These are phyloP conservation scores for Andrographis paniculata DNA, from an alignment of 305 asterid species.

Conservation along the genomic window DNA sequence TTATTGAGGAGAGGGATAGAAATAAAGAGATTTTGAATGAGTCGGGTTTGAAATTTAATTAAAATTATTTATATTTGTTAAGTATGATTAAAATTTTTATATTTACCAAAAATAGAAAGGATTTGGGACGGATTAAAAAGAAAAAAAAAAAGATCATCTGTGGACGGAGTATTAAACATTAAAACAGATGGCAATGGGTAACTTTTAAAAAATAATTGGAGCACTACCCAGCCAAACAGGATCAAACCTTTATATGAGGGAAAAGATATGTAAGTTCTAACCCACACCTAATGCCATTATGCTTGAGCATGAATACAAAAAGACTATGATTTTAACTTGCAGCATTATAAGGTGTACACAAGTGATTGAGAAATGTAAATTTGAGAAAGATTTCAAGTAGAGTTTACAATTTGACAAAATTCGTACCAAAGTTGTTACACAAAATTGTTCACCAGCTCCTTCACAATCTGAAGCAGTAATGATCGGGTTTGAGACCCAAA, in stretches of 20 bases:
- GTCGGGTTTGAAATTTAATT: too few species aligned
- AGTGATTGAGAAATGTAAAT: slow-evolving; percentile 15
- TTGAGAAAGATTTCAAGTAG: slow-evolving; percentile 5
- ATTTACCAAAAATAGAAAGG: too few species aligned
- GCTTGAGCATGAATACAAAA: slow-evolving; percentile 8
- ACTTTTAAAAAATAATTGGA: neutral
- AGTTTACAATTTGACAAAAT: slow-evolving; percentile 12
- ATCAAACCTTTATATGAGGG: slow-evolving; percentile 14
- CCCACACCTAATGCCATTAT: neutral
- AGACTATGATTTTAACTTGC: slow-evolving; percentile 5
- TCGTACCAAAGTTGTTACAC: slow-evolving; percentile 96
- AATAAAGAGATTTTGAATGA: too few species aligned
- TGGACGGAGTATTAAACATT: neutral
- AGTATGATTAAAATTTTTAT: too few species aligned
- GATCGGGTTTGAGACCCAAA: slow-evolving; percentile 96
- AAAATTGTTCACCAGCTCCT: slow-evolving; percentile 99
- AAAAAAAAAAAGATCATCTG: neutral
- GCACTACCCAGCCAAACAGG: slow-evolving; percentile 5
- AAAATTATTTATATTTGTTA: too few species aligned
- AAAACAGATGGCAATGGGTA: neutral
- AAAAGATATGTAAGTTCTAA: neutral
- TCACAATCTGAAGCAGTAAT: slow-evolving; percentile 99
- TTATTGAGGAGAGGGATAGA: too few species aligned
- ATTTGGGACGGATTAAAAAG: too few species aligned
- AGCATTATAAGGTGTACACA: slow-evolving; percentile 18